Conservation (phyloP, 164 flowering plant genomes). For the Sextonia rubra region DNA sequence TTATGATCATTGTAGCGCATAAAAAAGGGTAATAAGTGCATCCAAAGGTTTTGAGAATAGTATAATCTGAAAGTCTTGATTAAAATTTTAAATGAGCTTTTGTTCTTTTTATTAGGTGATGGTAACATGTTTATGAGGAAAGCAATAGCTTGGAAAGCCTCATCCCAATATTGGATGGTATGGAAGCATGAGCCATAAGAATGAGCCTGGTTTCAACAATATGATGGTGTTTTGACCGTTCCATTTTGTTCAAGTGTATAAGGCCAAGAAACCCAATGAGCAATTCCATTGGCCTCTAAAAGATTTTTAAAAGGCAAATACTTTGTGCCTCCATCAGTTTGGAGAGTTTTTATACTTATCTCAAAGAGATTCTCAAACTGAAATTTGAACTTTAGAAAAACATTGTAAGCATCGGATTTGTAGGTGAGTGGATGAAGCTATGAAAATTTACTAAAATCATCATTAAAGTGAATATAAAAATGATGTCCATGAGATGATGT, state of each 20-base stretch:
- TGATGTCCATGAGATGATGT: not conserved
- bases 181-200: not conserved
- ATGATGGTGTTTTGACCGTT: not conserved
- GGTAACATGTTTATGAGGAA: not conserved
- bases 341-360: not conserved
- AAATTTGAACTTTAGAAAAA: not conserved
- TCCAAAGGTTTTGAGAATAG: not conserved
- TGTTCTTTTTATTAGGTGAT: not conserved
- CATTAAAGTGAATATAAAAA: not conserved
- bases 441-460: not conserved
- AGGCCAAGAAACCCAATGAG: not conserved
- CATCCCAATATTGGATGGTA: not conserved
- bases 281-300: not conserved
- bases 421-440: not conserved
- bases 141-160: not conserved
- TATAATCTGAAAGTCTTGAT: not conserved
- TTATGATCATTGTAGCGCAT: not conserved
- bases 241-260: conserved; percentile 3
- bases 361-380: not conserved
- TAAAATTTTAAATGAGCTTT: not conserved
- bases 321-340: not conserved
- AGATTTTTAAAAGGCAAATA: not conserved
- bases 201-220: not conserved
- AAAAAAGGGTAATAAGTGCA: not conserved
- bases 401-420: not conserved